phyloP scores from a whole-genome alignment of 345 rosid genomes.

The Salix koriyanagi region DNA sequence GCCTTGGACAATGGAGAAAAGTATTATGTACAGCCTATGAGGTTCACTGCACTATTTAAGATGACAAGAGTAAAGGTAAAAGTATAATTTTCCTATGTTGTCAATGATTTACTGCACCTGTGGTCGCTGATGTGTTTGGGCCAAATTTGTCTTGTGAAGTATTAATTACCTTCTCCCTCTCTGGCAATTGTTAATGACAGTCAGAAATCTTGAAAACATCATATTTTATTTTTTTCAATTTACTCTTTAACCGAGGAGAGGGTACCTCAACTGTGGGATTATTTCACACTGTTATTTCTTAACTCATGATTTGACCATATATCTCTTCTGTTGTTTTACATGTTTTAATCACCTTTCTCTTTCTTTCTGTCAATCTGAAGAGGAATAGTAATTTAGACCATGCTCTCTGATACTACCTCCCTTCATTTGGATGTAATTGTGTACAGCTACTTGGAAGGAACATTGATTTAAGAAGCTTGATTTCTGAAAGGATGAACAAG shows the following conservation, averaged over 20 bases:
- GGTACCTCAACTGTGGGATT: neutral
- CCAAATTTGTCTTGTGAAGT: neutral
- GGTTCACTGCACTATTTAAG: constrained; percentile 73
- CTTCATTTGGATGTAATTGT: constrained; percentile 12
- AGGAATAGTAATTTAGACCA: neutral
- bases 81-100: neutral
- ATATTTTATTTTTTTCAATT: neutral
- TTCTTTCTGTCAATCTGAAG: neutral
- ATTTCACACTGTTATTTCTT: neutral
- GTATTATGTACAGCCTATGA: constrained; percentile 82
- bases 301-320: neutral
- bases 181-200: neutral
- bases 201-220: neutral
- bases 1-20: constrained; percentile 90
- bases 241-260: neutral
- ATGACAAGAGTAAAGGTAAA: constrained; percentile 93
- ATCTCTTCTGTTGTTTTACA: neutral
- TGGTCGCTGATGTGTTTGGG: neutral
- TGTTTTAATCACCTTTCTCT: neutral
- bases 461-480: constrained; percentile 80
- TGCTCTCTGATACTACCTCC: neutral
- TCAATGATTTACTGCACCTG: neutral
- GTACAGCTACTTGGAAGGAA: constrained; percentile 91
- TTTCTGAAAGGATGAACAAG: constrained; percentile 86
- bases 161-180: neutral